phyloP scores from a whole-genome alignment of 2,329 filamentous ascomycete genomes.

The Rutstroemia sp. region DNA sequence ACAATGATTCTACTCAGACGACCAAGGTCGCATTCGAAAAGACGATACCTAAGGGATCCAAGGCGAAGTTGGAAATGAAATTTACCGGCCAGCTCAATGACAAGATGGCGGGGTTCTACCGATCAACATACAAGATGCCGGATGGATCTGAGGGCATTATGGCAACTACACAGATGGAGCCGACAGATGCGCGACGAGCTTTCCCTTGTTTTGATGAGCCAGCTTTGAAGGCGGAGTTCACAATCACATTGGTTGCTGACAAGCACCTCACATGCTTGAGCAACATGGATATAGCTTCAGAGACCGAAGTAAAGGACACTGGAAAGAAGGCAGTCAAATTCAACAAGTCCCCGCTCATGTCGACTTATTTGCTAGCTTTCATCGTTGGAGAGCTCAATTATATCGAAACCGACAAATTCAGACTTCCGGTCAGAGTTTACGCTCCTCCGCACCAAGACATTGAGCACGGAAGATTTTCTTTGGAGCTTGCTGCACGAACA shows the following conservation, averaged over 20 bases:
- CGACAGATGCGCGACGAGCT: conserved; percentile 84
- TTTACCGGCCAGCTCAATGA: conserved; percentile 81
- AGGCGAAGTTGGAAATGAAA: conserved; percentile 68
- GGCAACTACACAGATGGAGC: conserved; percentile 93
- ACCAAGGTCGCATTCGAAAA: conserved; percentile 75
- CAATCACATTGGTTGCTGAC: conserved; percentile 83
- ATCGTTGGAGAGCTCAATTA: conserved; percentile 91
- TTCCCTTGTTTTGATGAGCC: conserved; percentile 98
- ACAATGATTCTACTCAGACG: conserved; percentile 74
- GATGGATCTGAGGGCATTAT: conserved; percentile 76
- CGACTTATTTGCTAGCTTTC: conserved; percentile 90
- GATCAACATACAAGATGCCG: conserved; percentile 81
- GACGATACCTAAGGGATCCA: conserved; percentile 63
- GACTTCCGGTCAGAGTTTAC: conserved; percentile 89
- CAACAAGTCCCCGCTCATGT: conserved; percentile 89
- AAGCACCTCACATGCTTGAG: conserved; percentile 85
- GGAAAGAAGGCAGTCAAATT: conserved; percentile 78
- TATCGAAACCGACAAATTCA: conserved; percentile 86
- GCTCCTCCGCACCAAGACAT: conserved; percentile 85
- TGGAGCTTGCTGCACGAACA: conserved; percentile 82
- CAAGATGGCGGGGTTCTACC: conserved; percentile 97
- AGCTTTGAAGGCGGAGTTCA: conserved; percentile 86
- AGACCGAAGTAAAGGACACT: conserved; percentile 63
- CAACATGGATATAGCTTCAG: conserved; percentile 90
- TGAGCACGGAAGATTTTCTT: conserved; percentile 83